These are phyloP conservation scores for Phyllosticta paracitricarpa DNA, from an alignment of 2,329 filamentous ascomycete genomes.

Conservation along the genomic window DNA sequence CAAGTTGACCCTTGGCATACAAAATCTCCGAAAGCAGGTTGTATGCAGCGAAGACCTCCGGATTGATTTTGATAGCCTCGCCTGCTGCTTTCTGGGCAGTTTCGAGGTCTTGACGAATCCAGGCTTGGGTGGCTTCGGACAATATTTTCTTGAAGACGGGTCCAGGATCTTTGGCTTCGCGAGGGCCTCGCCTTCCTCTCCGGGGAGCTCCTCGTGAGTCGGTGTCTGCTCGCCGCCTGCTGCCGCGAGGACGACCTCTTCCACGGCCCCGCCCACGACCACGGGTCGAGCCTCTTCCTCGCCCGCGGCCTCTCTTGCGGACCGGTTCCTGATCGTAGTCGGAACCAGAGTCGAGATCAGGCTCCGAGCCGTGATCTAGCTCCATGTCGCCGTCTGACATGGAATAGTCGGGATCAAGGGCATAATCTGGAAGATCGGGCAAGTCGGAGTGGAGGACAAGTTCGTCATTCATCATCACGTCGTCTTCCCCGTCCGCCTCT, in stretches of 20 bases:
- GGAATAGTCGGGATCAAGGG: constrained; percentile 27
- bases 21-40: constrained; percentile 51
- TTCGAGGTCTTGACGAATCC: constrained; percentile 51
- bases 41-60: constrained; percentile 53
- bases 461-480: constrained; percentile 15
- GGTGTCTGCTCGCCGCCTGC: background rate
- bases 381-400: constrained; percentile 20
- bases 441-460: constrained; percentile 14
- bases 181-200: constrained; percentile 30
- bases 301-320: constrained; percentile 8
- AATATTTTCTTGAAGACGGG: constrained; percentile 62
- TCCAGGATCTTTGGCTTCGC: constrained; percentile 56
- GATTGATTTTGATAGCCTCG: constrained; percentile 38
- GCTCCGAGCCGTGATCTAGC: constrained; percentile 6
- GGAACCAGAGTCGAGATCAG: constrained; percentile 4
- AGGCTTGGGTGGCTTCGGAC: constrained; percentile 57
- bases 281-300: background rate
- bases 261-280: constrained; percentile 21
- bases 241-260: constrained; percentile 1
- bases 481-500: constrained; percentile 19
- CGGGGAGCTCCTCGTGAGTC: constrained; percentile 13
- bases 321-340: background rate
- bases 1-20: constrained; percentile 43
- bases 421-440: constrained; percentile 21
- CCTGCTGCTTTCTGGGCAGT: constrained; percentile 27